These are phyloP conservation scores for Talaromyces sp. DNA, from an alignment of 2,329 filamentous ascomycete genomes.

Conservation along the genomic window DNA sequence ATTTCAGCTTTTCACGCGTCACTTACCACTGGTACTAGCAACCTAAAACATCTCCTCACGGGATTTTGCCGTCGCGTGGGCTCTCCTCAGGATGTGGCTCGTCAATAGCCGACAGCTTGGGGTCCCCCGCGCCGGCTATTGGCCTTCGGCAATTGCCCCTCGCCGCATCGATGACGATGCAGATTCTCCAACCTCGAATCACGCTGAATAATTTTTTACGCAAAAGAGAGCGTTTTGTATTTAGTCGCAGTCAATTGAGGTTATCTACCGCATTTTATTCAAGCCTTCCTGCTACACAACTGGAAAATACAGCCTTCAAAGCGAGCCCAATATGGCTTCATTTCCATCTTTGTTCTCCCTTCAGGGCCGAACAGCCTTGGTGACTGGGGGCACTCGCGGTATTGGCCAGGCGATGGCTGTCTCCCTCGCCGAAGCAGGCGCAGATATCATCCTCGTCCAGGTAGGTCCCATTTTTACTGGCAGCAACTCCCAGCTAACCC, in stretches of 20 bases:
- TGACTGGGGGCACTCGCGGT: constrained; percentile 44
- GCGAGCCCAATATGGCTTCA: background rate
- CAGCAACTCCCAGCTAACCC: background rate
- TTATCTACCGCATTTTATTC: background rate
- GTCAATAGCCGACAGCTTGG: constrained; percentile 17
- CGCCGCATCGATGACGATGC: background rate
- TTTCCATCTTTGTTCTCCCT: constrained; percentile 32
- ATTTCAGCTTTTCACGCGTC: background rate
- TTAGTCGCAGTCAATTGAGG: background rate
- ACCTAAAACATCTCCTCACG: background rate
- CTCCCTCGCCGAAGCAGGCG: constrained; percentile 43
- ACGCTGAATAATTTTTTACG: background rate
- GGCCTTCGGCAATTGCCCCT: constrained; percentile 13
- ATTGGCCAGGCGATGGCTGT: constrained; percentile 44
- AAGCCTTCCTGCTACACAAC: background rate
- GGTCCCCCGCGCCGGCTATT: constrained; percentile 11
- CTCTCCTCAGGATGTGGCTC: background rate
- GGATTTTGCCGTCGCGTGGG: background rate
- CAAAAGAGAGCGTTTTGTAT: background rate
- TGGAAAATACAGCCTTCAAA: background rate
- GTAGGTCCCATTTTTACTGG: constrained; percentile 15
- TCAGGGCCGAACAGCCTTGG: constrained; percentile 37
- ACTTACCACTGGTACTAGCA: too few species aligned
- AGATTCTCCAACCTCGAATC: background rate
- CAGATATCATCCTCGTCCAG: constrained; percentile 41